Conservation (phyloP, 179 eudicot species). For the Pouteria campechiana region DNA sequence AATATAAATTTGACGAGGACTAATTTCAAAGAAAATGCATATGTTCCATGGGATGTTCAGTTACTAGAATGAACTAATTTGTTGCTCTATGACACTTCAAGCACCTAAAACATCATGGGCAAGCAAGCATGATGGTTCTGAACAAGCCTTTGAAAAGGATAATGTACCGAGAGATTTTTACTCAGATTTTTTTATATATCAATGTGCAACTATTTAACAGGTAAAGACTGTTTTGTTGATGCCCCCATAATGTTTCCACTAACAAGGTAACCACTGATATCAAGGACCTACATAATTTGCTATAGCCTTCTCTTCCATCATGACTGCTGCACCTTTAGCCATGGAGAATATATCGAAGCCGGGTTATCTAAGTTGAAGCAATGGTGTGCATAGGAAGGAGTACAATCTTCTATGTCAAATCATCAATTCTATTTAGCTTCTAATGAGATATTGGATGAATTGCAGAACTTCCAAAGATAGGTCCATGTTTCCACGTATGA, state of each 20-base stretch:
- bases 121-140: constrained; percentile 5
- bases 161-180: constrained; percentile 44
- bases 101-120: background rate
- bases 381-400: constrained; percentile 77
- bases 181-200: constrained; percentile 54
- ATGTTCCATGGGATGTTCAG: background rate
- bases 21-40: background rate
- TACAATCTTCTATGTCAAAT: constrained; percentile 7
- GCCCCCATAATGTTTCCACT: background rate
- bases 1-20: background rate
- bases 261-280: background rate
- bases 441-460: background rate
- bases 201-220: constrained; percentile 82
- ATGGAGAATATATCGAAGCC: constrained; percentile 58
- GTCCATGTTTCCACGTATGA: too few relatives aligned
- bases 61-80: background rate
- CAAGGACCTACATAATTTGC: background rate
- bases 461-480: too few relatives aligned
- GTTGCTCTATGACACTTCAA: background rate
- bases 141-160: constrained; percentile 1
- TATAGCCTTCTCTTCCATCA: constrained; percentile 56
- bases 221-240: constrained; percentile 20
- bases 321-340: constrained; percentile 79
- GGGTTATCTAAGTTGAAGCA: constrained; percentile 64
- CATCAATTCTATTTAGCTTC: background rate